These are phyloP conservation scores for Gloeostereum incarnatum DNA, from an alignment of 768 basidiomycete species.

Conservation along the genomic window DNA sequence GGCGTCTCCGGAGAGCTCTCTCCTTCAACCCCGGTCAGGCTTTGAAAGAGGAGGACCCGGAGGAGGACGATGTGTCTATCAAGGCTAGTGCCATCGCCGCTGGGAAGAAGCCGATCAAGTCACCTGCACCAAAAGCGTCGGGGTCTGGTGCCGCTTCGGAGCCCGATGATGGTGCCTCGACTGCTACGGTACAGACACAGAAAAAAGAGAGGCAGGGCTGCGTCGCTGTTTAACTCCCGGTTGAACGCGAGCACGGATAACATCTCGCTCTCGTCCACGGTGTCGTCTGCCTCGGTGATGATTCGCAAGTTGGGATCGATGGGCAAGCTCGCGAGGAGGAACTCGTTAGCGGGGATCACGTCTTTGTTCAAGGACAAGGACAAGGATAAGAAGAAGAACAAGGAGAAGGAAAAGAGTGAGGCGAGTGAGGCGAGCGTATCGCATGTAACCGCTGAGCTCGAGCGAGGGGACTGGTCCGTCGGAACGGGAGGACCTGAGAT, in stretches of 20 bases:
- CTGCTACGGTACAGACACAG: slow-evolving; percentile 45
- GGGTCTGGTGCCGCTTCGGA: slow-evolving; percentile 14
- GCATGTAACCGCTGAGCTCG: slow-evolving; percentile 79
- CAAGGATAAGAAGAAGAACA: slow-evolving; percentile 41
- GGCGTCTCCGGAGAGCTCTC: slow-evolving; percentile 64
- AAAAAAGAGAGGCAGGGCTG: slow-evolving; percentile 66
- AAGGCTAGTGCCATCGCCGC: slow-evolving; percentile 26
- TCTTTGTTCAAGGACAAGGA: slow-evolving; percentile 88
- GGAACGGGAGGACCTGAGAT: slow-evolving; percentile 38
- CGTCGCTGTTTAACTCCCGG: slow-evolving; percentile 79
- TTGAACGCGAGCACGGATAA: slow-evolving; percentile 89
- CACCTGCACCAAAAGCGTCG: slow-evolving; percentile 17
- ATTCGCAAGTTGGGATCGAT: slow-evolving; percentile 91
- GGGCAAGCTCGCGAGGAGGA: slow-evolving; percentile 81
- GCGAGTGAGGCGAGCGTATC: slow-evolving; percentile 66
- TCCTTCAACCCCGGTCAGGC: slow-evolving; percentile 51
- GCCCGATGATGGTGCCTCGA: slow-evolving; percentile 31
- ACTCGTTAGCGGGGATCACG: slow-evolving; percentile 86
- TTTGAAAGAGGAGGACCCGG: slow-evolving; percentile 51
- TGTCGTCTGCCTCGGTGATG: slow-evolving; percentile 92
- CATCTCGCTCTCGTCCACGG: slow-evolving; percentile 91
- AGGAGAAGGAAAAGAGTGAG: slow-evolving; percentile 43
- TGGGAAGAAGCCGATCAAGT: slow-evolving; percentile 17
- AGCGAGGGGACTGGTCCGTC: slow-evolving; percentile 61
- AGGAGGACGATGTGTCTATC: slow-evolving; percentile 23